Evolutionary conservation across 106 monocot species (phyloP), one percentile per base, ranked within the genome.

Genomic region (Posidonia australis): DNA sequence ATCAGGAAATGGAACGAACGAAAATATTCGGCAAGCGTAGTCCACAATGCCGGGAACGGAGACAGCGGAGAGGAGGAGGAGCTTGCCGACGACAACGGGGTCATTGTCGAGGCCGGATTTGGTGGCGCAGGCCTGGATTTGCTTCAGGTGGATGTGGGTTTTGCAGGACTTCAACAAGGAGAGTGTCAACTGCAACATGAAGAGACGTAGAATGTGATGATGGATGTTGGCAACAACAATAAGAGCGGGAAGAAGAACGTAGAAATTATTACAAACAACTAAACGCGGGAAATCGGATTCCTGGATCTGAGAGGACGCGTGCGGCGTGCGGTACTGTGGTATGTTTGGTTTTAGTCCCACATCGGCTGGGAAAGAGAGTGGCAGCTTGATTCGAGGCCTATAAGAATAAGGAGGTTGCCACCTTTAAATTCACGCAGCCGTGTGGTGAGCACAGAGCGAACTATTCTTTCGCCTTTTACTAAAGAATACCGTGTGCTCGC

Each of bases 401-500:
- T 49, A 49, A 49, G n/a, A 49, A 49, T 1, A 12, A 49, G 49
- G n/a, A 12, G 14, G 4, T 17, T 12, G 18, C 5, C 49, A 14
- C 5, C 49, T 49, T 1, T 7, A 49, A 13, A 32, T 27, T 18
- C 57, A 80, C 67, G 83, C 77, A 87, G 87, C 87, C 83, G 83
- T 72, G 80, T 80, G 87, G 77, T 78, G 83, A 62, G 80, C 87
- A 78, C 83, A 87, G 5, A 83, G 87, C 87, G 77, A 87, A 87
- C 87, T 87, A 87, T 87, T 87, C 83, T 83, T 87, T 87, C 83
- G 87, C 80, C 87, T 83, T 87, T 83, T 83, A 83, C 87, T 87
- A 83, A 87, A 87, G 87, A 83, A 83, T 83, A 83, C 83, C 83
- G 83, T 83, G 80, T 78, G 80, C 66, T 47, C 77, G 67, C 65